Percentiles rank a stretch among this genome's conserved stretches.
Evolutionary conservation across 2,329 filamentous ascomycete species (phyloP).

Genomic region (Penicillium palitans): DNA sequence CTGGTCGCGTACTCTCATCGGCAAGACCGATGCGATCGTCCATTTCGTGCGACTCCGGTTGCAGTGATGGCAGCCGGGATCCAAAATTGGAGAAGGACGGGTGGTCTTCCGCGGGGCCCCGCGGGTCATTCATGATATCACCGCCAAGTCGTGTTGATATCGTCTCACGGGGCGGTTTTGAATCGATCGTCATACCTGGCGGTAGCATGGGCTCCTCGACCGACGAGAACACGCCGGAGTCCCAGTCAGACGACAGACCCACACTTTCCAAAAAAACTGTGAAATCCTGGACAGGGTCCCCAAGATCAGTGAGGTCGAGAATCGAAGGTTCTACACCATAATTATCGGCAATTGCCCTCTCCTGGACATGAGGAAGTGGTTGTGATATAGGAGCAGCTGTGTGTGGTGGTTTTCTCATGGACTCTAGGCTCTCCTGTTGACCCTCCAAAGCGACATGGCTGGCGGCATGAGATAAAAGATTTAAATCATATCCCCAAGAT

Average conservation of each 20-base stretch:
- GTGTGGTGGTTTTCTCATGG: conserved; percentile 38
- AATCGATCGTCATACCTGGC: conserved; percentile 39
- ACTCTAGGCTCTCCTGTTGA: conserved; percentile 44
- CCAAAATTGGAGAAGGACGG: conserved; percentile 52
- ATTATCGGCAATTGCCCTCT: conserved; percentile 43
- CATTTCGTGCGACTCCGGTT: conserved; percentile 48
- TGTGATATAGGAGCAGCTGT: conserved; percentile 35
- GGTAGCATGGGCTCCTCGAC: conserved; percentile 43
- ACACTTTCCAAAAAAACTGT: conserved; percentile 51
- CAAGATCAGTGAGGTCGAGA: conserved; percentile 48
- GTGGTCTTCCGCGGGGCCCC: conserved; percentile 41
- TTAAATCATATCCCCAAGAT: conserved; percentile 53
- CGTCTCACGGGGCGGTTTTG: conserved; percentile 37
- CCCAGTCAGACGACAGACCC: conserved; percentile 52
- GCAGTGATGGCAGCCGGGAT: conserved; percentile 49
- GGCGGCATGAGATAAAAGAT: conserved; percentile 50
- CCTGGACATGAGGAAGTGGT: conserved; percentile 36
- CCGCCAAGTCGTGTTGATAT: conserved; percentile 38
- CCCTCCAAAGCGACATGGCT: conserved; percentile 52
- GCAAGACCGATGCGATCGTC: conserved; percentile 45
- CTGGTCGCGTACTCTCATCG: conserved; percentile 46
- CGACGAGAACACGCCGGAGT: conserved; percentile 48
- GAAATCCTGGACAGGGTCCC: conserved; percentile 52
- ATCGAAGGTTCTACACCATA: conserved; percentile 49
- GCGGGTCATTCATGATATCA: conserved; percentile 42